Conservation (phyloP, 2,329 filamentous ascomycete genomes). For the Lizonia empirigonia region DNA sequence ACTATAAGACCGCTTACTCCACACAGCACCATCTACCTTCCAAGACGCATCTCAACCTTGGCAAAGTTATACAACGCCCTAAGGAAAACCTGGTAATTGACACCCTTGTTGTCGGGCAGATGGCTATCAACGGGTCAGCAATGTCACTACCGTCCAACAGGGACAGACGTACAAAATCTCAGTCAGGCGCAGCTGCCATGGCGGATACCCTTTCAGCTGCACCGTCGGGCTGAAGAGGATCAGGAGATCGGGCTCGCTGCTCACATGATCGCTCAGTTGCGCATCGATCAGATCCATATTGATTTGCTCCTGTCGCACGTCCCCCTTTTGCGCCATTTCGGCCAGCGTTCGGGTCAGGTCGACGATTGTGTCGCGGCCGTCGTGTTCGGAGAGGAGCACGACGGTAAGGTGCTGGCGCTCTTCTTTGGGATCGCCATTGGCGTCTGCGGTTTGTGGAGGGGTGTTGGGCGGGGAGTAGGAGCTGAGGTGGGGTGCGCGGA, state of each 20-base stretch:
- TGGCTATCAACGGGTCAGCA: slow-evolving; percentile 40
- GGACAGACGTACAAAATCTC: slow-evolving; percentile 76
- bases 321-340: slow-evolving; percentile 91
- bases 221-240: slow-evolving; percentile 85
- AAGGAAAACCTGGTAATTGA: slow-evolving; percentile 94
- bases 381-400: slow-evolving; percentile 82
- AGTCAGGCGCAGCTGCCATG: slow-evolving; percentile 92
- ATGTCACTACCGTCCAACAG: slow-evolving; percentile 4
- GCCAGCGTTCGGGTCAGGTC: slow-evolving; percentile 93
- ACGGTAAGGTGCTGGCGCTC: slow-evolving; percentile 60
- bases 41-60: slow-evolving; percentile 86
- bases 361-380: slow-evolving; percentile 91
- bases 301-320: slow-evolving; percentile 81
- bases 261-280: slow-evolving; percentile 78
- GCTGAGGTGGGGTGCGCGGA: slow-evolving; percentile 73
- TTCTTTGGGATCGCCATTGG: slow-evolving; percentile 45
- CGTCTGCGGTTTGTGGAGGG: slow-evolving; percentile 43
- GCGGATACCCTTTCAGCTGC: slow-evolving; percentile 87
- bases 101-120: slow-evolving; percentile 74
- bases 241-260: slow-evolving; percentile 87
- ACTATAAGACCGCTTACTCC: slow-evolving; percentile 6
- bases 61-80: slow-evolving; percentile 82
- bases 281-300: slow-evolving; percentile 85
- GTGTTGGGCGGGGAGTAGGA: slow-evolving; percentile 59
- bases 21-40: slow-evolving; percentile 53